Evolutionary conservation across 1,284 basidiomycete genomes (phyloP).

Genomic region (Cryptococcus maquisensis): DNA sequence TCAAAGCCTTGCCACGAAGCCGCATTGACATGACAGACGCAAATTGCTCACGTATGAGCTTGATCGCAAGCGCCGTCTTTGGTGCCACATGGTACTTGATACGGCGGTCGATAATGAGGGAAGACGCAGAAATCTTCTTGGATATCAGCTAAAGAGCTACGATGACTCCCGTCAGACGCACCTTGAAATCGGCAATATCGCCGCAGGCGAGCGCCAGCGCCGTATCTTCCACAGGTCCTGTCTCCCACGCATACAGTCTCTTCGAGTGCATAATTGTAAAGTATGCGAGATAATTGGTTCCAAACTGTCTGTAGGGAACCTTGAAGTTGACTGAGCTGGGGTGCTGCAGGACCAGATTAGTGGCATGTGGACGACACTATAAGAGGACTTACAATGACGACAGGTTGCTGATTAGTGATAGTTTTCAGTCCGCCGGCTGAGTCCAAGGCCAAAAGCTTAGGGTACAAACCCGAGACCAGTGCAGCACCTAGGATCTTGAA

Average conservation of each 20-base stretch:
- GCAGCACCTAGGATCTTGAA: conserved; percentile 71
- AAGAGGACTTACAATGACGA: conserved; percentile 44
- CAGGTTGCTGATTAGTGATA: conserved; percentile 78
- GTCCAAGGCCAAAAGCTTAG: conserved; percentile 79
- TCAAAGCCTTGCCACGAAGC: conserved; percentile 59
- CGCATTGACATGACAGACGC: conserved; percentile 58
- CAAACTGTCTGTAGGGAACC: conserved; percentile 64
- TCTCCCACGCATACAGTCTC: conserved; percentile 91
- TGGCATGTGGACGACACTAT: background rate
- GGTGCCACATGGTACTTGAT: conserved; percentile 68
- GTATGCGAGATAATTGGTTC: conserved; percentile 70
- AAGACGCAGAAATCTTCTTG: conserved; percentile 64
- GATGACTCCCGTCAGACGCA: conserved; percentile 36
- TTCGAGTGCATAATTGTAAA: conserved; percentile 72
- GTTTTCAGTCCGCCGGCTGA: conserved; percentile 63
- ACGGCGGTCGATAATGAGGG: conserved; percentile 78
- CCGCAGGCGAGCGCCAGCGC: conserved; percentile 83
- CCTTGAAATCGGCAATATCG: conserved; percentile 79
- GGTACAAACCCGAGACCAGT: conserved; percentile 82
- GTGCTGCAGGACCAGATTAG: conserved; percentile 59
- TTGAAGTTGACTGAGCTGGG: conserved; percentile 86
- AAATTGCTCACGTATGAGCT: conserved; percentile 68
- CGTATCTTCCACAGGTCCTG: conserved; percentile 79
- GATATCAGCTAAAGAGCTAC: background rate
- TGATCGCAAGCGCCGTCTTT: conserved; percentile 74